Conservation (phyloP, 352 stramenopile species). For the Pythium sp. region DNA sequence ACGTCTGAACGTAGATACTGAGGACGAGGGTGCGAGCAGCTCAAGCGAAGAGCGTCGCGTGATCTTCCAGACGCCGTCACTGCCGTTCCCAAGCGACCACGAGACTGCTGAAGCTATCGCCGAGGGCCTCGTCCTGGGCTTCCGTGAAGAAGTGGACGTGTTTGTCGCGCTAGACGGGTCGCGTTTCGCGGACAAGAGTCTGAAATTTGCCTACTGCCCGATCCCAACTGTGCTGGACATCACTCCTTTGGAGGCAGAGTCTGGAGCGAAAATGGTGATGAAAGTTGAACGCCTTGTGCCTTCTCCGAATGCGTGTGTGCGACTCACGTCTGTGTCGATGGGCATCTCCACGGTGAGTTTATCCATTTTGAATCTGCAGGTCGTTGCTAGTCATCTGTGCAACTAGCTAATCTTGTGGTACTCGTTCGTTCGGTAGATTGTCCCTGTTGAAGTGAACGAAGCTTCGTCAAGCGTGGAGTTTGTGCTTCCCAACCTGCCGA, state of each 20-base stretch:
- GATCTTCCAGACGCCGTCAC: constrained; percentile 35
- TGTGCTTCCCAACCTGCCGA: constrained; percentile 14
- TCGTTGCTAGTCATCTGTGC: not conserved
- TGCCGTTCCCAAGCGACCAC: constrained; percentile 34
- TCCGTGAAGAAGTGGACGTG: constrained; percentile 42
- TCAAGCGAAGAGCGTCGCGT: constrained; percentile 33
- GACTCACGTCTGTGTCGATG: constrained; percentile 17
- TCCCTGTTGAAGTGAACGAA: constrained; percentile 21
- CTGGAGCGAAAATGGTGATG: constrained; percentile 22
- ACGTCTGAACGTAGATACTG: not conserved
- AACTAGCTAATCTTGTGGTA: not conserved
- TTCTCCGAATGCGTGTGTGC: constrained; percentile 16
- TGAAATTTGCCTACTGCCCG: constrained; percentile 28
- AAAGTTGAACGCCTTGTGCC: constrained; percentile 19
- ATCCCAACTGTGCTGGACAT: constrained; percentile 21
- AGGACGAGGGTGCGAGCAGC: constrained; percentile 1
- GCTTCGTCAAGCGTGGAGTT: constrained; percentile 13
- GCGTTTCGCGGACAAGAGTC: constrained; percentile 38
- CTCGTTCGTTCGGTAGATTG: constrained; percentile 8
- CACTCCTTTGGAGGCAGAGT: constrained; percentile 19
- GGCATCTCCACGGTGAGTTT: constrained; percentile 24
- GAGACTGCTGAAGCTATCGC: constrained; percentile 21
- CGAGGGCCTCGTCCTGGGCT: constrained; percentile 27
- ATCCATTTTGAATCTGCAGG: not conserved
- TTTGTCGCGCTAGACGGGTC: constrained; percentile 50